These are phyloP conservation scores for Saksenaea oblongispora DNA, from an alignment of 371 early-diverging fungal genomes.

Conservation along the genomic window DNA sequence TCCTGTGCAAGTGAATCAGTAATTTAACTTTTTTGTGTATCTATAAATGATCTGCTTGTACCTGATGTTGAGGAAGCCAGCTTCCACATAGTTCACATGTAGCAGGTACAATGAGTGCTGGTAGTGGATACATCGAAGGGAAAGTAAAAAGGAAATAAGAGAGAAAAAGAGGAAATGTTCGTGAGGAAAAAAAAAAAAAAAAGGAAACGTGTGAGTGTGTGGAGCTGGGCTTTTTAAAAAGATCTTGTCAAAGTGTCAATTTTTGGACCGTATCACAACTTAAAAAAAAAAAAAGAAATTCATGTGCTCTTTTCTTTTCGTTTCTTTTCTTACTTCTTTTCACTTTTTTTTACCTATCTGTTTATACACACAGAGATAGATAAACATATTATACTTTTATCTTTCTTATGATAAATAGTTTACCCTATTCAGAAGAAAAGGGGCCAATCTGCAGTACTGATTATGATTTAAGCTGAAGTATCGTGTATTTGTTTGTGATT, in stretches of 20 bases:
- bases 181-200: slow-evolving; percentile 3
- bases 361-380: neutral
- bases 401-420: neutral
- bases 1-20: slow-evolving; percentile 9
- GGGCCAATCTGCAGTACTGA: neutral
- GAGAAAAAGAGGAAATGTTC: neutral
- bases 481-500: neutral
- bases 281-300: neutral
- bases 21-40: neutral
- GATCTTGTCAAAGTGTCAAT: slow-evolving; percentile 3
- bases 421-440: neutral
- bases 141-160: slow-evolving; percentile 2
- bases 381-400: neutral
- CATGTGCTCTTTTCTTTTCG: neutral
- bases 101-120: slow-evolving; percentile 21
- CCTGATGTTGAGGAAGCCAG: slow-evolving; percentile 33
- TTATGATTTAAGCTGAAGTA: neutral
- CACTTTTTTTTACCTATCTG: neutral
- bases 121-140: neutral
- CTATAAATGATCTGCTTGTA: slow-evolving; percentile 9
- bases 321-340: neutral
- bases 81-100: slow-evolving; percentile 41
- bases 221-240: slow-evolving; percentile 4
- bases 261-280: slow-evolving; percentile 5
- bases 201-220: slow-evolving; percentile 6